Percentiles rank a stretch among this genome's conserved stretches.
These are phyloP conservation scores for Salisapilia sapeloensis DNA, from an alignment of 352 stramenopile genomes.

Conservation along the genomic window DNA sequence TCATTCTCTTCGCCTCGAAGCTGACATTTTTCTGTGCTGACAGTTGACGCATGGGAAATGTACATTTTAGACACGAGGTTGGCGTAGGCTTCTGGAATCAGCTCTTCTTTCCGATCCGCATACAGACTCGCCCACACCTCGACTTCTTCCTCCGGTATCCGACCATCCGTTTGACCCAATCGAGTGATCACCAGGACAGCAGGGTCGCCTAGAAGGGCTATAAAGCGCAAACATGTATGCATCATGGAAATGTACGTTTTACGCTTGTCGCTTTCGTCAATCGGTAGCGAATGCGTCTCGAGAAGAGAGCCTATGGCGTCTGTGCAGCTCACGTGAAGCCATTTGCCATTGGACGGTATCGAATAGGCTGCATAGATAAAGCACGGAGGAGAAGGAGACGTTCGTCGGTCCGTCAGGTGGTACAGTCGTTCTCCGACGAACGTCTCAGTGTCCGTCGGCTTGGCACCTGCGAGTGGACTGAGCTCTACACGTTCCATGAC, in stretches of 20 bases:
- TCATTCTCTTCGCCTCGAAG: too few relatives aligned
- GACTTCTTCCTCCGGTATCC: slow-evolving; percentile 11
- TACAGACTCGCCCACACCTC: slow-evolving; percentile 18
- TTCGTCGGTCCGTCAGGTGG: slow-evolving; percentile 27
- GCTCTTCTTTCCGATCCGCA: slow-evolving; percentile 8
- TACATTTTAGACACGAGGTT: too few relatives aligned
- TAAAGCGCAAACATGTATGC: slow-evolving; percentile 28
- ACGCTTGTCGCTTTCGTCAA: slow-evolving; percentile 12
- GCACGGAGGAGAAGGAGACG: too few relatives aligned
- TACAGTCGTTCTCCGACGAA: slow-evolving; percentile 51
- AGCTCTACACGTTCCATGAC: slow-evolving; percentile 38
- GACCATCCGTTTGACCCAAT: slow-evolving; percentile 6
- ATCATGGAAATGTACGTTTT: slow-evolving; percentile 21
- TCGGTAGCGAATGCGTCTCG: slow-evolving; percentile 24
- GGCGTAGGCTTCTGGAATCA: slow-evolving; percentile 14
- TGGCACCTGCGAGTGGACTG: slow-evolving; percentile 11
- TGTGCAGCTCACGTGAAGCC: slow-evolving; percentile 28
- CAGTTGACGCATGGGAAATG: too few relatives aligned
- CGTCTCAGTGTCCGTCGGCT: slow-evolving; percentile 2
- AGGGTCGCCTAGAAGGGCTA: slow-evolving; percentile 34
- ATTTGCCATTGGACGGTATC: slow-evolving; percentile 34
- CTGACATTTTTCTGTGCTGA: too few relatives aligned
- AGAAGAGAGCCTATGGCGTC: slow-evolving; percentile 43
- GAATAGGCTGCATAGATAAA: slow-evolving; percentile 33
- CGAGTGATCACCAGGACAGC: slow-evolving; percentile 24